Conservation (phyloP, 805 yeast species). For the Jamesozyma piceae region DNA sequence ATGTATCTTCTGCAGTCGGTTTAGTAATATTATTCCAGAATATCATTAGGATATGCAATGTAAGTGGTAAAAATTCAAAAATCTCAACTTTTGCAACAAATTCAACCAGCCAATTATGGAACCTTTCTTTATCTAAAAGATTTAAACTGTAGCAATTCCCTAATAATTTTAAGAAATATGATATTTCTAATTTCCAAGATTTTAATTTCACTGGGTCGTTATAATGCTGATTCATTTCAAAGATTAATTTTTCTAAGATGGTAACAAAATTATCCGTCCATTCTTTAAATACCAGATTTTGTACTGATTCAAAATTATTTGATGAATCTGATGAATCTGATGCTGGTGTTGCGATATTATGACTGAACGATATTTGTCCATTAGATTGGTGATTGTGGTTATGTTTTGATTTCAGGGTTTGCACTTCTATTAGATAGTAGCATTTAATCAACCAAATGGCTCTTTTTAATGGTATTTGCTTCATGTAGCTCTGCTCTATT, state of each 20-base stretch:
- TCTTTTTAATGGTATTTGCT: conserved; percentile 63
- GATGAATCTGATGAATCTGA: not conserved
- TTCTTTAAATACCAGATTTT: conserved; percentile 53
- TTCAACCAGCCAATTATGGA: conserved; percentile 55
- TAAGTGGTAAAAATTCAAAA: conserved; percentile 36
- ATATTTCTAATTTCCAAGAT: conserved; percentile 40
- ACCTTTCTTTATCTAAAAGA: conserved; percentile 51
- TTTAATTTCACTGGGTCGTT: conserved; percentile 24
- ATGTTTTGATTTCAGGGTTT: conserved; percentile 7
- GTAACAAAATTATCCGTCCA: conserved; percentile 83
- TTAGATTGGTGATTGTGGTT: conserved; percentile 1
- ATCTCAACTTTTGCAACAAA: conserved; percentile 37
- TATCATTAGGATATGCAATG: conserved; percentile 46
- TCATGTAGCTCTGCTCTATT: conserved; percentile 61
- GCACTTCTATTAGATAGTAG: conserved; percentile 66
- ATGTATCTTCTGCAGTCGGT: conserved; percentile 7
- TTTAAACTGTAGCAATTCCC: conserved; percentile 62
- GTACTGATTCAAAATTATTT: conserved; percentile 10
- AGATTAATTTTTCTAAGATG: conserved; percentile 31
- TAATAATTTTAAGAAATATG: conserved; percentile 50
- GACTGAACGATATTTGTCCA: not conserved
- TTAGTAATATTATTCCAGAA: conserved; percentile 64
- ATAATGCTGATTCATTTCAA: conserved; percentile 26
- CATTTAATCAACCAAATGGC: conserved; percentile 90
- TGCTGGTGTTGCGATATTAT: conserved; percentile 17